Conservation (phyloP, 106 monocot genomes). For the Allium cepa region DNA sequence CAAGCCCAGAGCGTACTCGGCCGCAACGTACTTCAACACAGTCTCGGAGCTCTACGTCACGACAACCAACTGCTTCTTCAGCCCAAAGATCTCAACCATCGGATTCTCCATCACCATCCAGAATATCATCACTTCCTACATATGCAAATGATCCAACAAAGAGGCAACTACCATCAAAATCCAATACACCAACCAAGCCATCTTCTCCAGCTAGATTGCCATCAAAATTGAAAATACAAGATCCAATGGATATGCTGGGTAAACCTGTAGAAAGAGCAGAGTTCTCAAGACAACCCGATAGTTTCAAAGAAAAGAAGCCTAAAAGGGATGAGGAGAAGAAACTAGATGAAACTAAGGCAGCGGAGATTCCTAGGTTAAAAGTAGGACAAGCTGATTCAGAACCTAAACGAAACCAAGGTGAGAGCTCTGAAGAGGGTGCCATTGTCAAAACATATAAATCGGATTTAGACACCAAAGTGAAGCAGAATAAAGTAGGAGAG, state of each 20-base stretch:
- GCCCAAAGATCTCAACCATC: not conserved
- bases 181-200: not conserved
- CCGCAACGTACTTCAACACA: not conserved
- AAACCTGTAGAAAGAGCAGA: not conserved
- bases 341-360: no score
- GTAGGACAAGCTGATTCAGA: not conserved
- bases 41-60: not conserved
- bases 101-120: not conserved
- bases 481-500: conserved; percentile 2
- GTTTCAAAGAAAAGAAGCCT: no score
- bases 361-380: not conserved
- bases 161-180: not conserved
- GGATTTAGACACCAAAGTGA: not conserved
- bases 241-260: not conserved
- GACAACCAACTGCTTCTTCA: conserved; percentile 1
- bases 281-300: not conserved
- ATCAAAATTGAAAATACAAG: not conserved
- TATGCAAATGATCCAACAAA: no score
- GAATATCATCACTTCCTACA: not conserved
- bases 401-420: not conserved
- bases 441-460: not conserved
- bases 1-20: not conserved
- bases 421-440: not conserved
- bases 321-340: no score
- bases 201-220: not conserved